Percentiles rank a stretch among this genome's conserved stretches.
Evolutionary conservation across 495 filamentous ascomycete species (phyloP).

Genomic region (Amorphotheca resinae): DNA sequence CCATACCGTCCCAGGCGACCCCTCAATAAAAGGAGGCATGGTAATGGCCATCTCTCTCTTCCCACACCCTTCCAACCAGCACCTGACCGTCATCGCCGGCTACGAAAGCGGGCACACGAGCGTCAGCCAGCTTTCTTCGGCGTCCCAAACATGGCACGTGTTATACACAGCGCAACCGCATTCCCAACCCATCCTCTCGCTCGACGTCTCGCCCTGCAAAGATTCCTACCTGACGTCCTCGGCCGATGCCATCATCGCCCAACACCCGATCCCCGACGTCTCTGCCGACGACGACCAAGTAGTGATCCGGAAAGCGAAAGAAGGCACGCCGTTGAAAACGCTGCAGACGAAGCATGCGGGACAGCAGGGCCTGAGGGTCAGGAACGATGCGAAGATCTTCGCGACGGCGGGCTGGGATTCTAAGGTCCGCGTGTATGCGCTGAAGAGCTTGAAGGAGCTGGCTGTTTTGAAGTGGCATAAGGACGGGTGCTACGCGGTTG

Average conservation of each 20-base stretch:
- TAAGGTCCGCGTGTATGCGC: slow-evolving; percentile 64
- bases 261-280: slow-evolving; percentile 28
- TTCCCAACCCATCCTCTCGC: slow-evolving; percentile 73
- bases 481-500: slow-evolving; percentile 76
- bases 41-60: slow-evolving; percentile 72
- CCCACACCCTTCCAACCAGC: slow-evolving; percentile 19
- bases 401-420: slow-evolving; percentile 92
- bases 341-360: slow-evolving; percentile 78
- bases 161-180: slow-evolving; percentile 58
- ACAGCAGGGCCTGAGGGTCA: slow-evolving; percentile 69
- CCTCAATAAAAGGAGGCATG: slow-evolving; percentile 62
- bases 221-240: slow-evolving; percentile 61
- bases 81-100: slow-evolving; percentile 47
- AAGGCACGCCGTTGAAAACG: slow-evolving; percentile 37
- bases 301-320: neutral
- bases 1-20: slow-evolving; percentile 48
- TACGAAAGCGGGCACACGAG: slow-evolving; percentile 77
- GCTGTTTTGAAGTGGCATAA: slow-evolving; percentile 95
- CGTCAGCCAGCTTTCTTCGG: slow-evolving; percentile 26
- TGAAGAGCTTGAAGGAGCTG: slow-evolving; percentile 71
- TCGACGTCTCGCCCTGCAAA: slow-evolving; percentile 44
- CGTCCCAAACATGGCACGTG: slow-evolving; percentile 36
- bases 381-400: slow-evolving; percentile 71
- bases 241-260: slow-evolving; percentile 46
- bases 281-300: neutral